Percentiles rank a stretch among this genome's conserved stretches.
Conservation (phyloP, 1,284 basidiomycete genomes). For the Ceratobasidium sp. region DNA sequence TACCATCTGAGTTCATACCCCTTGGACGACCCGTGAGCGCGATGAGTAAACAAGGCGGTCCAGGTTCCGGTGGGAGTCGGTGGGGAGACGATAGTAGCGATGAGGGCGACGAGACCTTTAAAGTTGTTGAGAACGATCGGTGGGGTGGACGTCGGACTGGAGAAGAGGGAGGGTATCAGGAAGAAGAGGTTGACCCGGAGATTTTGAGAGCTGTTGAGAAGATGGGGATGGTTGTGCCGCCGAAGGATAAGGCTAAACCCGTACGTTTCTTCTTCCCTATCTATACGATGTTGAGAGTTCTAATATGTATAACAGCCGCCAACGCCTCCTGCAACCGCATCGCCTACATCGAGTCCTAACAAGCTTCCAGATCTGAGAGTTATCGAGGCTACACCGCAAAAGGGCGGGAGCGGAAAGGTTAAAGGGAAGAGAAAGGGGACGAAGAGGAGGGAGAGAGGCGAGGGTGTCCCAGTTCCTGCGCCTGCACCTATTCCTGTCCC, state of each 20-base stretch:
- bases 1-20: conserved; percentile 18
- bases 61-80: conserved; percentile 59
- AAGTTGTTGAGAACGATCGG: conserved; percentile 50
- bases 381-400: conserved; percentile 32
- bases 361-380: conserved; percentile 16
- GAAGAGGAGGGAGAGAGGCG: conserved; percentile 11
- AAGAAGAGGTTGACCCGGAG: conserved; percentile 43
- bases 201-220: conserved; percentile 36
- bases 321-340: conserved; percentile 22
- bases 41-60: conserved; percentile 63
- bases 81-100: conserved; percentile 55
- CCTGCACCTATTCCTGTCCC: conserved; percentile 2
- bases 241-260: conserved; percentile 12
- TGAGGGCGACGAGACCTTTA: conserved; percentile 57
- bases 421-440: background rate
- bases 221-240: conserved; percentile 42
- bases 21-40: conserved; percentile 44
- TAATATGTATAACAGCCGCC: too few species aligned
- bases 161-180: conserved; percentile 69
- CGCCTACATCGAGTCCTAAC: background rate
- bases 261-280: conserved; percentile 15
- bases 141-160: conserved; percentile 59
- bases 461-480: background rate
- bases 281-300: conserved; percentile 29
- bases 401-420: background rate